These are phyloP conservation scores for Casuarina equisetifolia DNA, from an alignment of 306 rosid genomes.

Conservation along the genomic window DNA sequence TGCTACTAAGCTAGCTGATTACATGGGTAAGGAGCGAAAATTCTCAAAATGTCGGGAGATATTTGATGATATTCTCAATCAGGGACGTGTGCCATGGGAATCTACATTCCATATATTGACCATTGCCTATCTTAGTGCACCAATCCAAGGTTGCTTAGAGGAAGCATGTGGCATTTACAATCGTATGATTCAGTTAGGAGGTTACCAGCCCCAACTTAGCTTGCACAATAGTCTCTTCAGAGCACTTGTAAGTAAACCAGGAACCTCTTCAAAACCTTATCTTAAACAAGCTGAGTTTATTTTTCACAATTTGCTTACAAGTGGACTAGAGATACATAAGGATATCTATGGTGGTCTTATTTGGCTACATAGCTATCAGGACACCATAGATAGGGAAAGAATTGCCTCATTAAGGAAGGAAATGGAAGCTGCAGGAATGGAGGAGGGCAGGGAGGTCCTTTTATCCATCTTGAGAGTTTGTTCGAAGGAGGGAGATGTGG, in stretches of 20 bases:
- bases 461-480: constrained; percentile 78
- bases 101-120: constrained; percentile 87
- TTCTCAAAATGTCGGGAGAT: constrained; percentile 90
- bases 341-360: constrained; percentile 82
- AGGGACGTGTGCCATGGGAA: constrained; percentile 89
- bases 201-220: constrained; percentile 84
- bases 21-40: constrained; percentile 85
- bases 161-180: constrained; percentile 83
- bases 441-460: constrained; percentile 69
- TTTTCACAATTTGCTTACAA: constrained; percentile 71
- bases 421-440: constrained; percentile 65
- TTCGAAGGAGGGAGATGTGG: constrained; percentile 64
- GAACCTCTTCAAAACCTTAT: constrained; percentile 58
- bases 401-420: constrained; percentile 57
- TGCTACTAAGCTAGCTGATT: constrained; percentile 86
- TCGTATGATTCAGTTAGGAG: constrained; percentile 95
- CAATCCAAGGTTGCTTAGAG: constrained; percentile 77
- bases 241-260: constrained; percentile 69
- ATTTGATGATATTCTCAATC: constrained; percentile 81
- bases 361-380: constrained; percentile 96
- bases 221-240: constrained; percentile 83
- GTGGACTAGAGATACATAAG: constrained; percentile 69
- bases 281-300: constrained; percentile 92
- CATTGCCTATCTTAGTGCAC: constrained; percentile 85
- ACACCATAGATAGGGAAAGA: constrained; percentile 71